Conservation (phyloP, 305 asterid genomes). For the Nicotiana rustica region DNA sequence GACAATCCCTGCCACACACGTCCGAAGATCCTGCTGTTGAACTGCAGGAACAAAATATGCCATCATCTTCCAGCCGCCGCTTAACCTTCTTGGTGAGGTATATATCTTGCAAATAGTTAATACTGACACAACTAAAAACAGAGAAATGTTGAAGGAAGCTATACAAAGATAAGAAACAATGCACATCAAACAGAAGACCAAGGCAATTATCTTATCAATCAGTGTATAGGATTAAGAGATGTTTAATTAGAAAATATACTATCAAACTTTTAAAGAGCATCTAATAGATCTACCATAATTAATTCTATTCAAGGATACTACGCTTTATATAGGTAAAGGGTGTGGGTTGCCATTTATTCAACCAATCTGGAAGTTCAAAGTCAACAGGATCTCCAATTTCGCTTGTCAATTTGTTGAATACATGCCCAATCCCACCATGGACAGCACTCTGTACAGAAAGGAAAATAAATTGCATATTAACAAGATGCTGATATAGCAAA, state of each 20-base stretch:
- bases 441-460: conserved; percentile 53
- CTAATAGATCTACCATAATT: not conserved
- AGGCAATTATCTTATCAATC: conserved; percentile 15
- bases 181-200: conserved; percentile 20
- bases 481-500: conserved; percentile 28
- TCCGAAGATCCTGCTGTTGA: conserved; percentile 69
- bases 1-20: conserved; percentile 88
- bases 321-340: conserved; percentile 76
- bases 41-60: conserved; percentile 89
- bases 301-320: conserved; percentile 71
- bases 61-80: conserved; percentile 86
- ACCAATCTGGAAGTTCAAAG: conserved; percentile 91
- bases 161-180: conserved; percentile 14
- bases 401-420: conserved; percentile 66
- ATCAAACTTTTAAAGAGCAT: not conserved
- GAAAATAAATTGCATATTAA: conserved; percentile 13
- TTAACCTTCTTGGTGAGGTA: conserved; percentile 83
- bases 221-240: not conserved
- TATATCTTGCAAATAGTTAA: conserved; percentile 67
- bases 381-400: conserved; percentile 81
- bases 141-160: conserved; percentile 14
- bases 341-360: conserved; percentile 64
- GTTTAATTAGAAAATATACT: not conserved
- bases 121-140: conserved; percentile 38
- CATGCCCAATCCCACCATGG: conserved; percentile 57